phyloP scores from a whole-genome alignment of 2,329 filamentous ascomycete genomes.

The Geosmithia morbida region DNA sequence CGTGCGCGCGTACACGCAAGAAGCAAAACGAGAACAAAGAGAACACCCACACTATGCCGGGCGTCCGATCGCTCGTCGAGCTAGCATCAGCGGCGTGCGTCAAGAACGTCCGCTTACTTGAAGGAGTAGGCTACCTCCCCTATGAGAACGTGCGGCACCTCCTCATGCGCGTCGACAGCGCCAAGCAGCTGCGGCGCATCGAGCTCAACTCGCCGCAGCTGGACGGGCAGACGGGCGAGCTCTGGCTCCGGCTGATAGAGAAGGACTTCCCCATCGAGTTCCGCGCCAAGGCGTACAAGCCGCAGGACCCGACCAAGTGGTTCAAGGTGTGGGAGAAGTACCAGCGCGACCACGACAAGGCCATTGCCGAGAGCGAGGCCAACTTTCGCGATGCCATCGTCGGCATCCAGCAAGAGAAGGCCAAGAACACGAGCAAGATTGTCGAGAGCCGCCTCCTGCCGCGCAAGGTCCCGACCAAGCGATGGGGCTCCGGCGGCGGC shows the following conservation, averaged over 20 bases:
- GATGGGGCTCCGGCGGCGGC: slow-evolving; percentile 9
- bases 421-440: slow-evolving; percentile 41
- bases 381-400: slow-evolving; percentile 41
- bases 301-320: slow-evolving; percentile 57
- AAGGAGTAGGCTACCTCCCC: slow-evolving; percentile 57
- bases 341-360: slow-evolving; percentile 39
- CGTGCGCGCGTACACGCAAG: not conserved
- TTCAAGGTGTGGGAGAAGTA: slow-evolving; percentile 63
- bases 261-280: slow-evolving; percentile 57
- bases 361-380: slow-evolving; percentile 44
- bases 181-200: slow-evolving; percentile 59
- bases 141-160: slow-evolving; percentile 50
- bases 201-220: slow-evolving; percentile 69
- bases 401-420: slow-evolving; percentile 41
- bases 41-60: not conserved
- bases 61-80: slow-evolving; percentile 33
- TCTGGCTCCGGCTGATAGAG: slow-evolving; percentile 70
- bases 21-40: not conserved
- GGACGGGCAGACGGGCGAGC: slow-evolving; percentile 49
- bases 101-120: slow-evolving; percentile 41
- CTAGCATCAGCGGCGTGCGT: slow-evolving; percentile 35
- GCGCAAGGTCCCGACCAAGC: slow-evolving; percentile 13
- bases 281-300: slow-evolving; percentile 46
- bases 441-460: slow-evolving; percentile 35
- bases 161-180: slow-evolving; percentile 55